Base-by-base conservation (phyloP, 345 rosid genomes). In the Murraya koenigii region DNA sequence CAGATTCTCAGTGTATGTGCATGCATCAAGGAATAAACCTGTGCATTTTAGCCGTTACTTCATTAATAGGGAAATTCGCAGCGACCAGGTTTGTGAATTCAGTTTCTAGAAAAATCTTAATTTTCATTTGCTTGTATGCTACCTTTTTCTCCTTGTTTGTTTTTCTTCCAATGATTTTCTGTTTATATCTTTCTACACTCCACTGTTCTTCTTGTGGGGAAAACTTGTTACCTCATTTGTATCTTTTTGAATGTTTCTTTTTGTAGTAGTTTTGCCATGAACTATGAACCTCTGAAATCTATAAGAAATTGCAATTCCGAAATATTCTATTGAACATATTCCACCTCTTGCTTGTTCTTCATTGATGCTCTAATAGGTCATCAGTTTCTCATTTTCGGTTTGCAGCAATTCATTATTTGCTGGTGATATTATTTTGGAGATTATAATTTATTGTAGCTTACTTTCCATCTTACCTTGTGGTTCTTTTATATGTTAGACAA, bases 21-120 rank as follows among this genome's bases (percentile, higher is more conserved):
- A 94, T 81, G 91, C 98, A 23, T 92, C 98, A 11, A 91, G 77
- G 87, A 77, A 84, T 77, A 84, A 87, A 80, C 93, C 97, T 39
- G 87, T 92, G 66, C 97, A 91, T 81, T 77, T 82, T 47, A 94
- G 97, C 86, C 93, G 84, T 60, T 92, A 91, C 86, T 94, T 94
- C 69, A 65, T 87, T 22, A 86, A 94, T 84, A 84, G 86, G 30
- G 98, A 94, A 59, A 86, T 94, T 75, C 92, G 85, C 54, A 91
- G 98, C 26, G 90, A 88, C 55, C 86, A 88, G 88, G 98, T 94
- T 56, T 41, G 35, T 69, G 52, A 76, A 38, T 68, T 70, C 64
- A 59, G 32, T 71, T 56, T 25, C 26, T 22, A 44, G 54, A 15
- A 47, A 22, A 20, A 60, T 74, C n/a, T 22, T 30, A 52, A 32